Percentiles rank a stretch among this genome's conserved stretches.
Conservation (phyloP, 2,329 filamentous ascomycete genomes). For the Fusarium sublunatum region DNA sequence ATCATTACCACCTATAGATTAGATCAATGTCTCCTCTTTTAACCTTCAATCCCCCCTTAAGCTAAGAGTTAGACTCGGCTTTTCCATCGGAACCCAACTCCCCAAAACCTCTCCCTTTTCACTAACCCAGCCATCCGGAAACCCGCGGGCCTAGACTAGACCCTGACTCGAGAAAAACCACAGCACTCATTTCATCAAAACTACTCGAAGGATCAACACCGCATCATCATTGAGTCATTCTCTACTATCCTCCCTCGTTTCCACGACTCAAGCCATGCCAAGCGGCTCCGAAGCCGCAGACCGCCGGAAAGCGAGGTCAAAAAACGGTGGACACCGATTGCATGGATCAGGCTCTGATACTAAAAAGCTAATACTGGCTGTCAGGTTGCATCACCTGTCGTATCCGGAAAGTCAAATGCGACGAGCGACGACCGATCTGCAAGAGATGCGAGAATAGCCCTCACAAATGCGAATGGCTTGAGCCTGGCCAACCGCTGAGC, state of each 20-base stretch:
- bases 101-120: neutral
- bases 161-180: neutral
- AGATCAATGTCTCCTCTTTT: too few species aligned
- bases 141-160: neutral
- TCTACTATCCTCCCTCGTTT: neutral
- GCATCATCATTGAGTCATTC: constrained; percentile 5
- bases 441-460: constrained; percentile 33
- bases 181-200: too few species aligned
- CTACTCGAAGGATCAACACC: too few species aligned
- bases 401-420: constrained; percentile 42
- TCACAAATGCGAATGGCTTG: constrained; percentile 39
- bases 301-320: constrained; percentile 35
- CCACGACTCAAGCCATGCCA: constrained; percentile 19
- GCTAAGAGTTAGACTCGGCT: neutral
- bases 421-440: constrained; percentile 35
- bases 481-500: constrained; percentile 23
- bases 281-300: constrained; percentile 10
- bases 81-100: neutral
- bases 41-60: too few species aligned
- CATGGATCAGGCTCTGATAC: neutral
- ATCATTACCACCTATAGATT: too few species aligned
- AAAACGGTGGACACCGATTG: constrained; percentile 29
- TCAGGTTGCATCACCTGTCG: constrained; percentile 39
- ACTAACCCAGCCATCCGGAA: neutral
- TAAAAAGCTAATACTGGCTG: neutral